phyloP scores from a whole-genome alignment of 192 early-diverging fungal species.

The Spizellomyces sp. region DNA sequence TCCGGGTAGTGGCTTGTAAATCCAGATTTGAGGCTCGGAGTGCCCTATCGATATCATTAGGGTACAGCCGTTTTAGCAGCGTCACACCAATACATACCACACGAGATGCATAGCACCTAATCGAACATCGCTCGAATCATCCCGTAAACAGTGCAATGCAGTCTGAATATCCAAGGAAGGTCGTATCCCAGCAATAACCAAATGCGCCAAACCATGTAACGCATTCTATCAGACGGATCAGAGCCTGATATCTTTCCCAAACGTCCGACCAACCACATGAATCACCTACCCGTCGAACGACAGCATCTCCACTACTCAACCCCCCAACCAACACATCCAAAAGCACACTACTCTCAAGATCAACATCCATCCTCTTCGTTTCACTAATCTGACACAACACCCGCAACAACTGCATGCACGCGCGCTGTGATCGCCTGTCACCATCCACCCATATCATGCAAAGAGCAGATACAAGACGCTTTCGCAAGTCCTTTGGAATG shows the following conservation, averaged over 20 bases:
- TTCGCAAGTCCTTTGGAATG: too few relatives aligned
- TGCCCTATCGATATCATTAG: neutral
- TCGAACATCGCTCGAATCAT: constrained; percentile 20
- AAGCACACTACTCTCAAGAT: neutral
- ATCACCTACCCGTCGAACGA: neutral
- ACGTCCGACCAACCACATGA: neutral
- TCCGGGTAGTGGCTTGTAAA: neutral
- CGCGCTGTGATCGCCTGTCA: too few relatives aligned
- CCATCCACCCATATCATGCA: too few relatives aligned
- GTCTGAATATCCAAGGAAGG: neutral
- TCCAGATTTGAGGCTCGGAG: neutral
- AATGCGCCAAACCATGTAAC: neutral
- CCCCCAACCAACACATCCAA: neutral
- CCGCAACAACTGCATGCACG: too few relatives aligned
- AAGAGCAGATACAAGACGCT: too few relatives aligned
- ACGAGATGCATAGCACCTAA: constrained; percentile 10
- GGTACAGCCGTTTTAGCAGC: neutral
- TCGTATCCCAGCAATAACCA: neutral
- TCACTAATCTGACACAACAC: too few relatives aligned
- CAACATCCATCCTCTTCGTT: too few relatives aligned
- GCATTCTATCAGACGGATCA: neutral
- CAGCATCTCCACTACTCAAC: neutral
- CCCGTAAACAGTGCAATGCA: neutral
- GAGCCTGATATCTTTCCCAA: neutral
- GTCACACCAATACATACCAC: constrained; percentile 10